Evolutionary conservation across 495 filamentous ascomycete species (phyloP).

Genomic region (Thozetella sp.): DNA sequence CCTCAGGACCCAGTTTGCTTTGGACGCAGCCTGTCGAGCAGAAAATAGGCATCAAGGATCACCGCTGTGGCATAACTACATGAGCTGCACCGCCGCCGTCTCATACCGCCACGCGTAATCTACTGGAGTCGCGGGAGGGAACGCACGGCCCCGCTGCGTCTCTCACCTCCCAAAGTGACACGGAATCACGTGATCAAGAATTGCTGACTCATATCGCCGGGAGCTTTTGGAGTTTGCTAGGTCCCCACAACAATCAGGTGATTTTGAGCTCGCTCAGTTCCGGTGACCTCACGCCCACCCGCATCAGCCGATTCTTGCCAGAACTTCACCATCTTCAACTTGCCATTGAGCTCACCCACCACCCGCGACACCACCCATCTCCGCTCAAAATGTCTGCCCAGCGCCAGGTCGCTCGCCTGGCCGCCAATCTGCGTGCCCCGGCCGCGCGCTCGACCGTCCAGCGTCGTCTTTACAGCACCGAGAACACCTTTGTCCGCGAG

Average conservation of each 20-base stretch:
- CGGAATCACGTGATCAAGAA: not conserved
- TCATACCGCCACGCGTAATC: too few species aligned
- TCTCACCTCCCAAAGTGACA: too few species aligned
- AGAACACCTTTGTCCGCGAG: constrained; percentile 90
- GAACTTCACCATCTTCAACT: not conserved
- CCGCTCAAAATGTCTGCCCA: constrained; percentile 58
- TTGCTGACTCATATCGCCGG: not conserved
- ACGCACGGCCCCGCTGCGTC: too few species aligned
- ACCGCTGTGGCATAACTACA: too few species aligned
- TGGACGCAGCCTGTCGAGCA: too few species aligned
- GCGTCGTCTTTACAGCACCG: constrained; percentile 70
- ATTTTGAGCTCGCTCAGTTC: not conserved
- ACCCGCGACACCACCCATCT: not conserved
- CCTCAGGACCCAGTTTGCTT: too few species aligned
- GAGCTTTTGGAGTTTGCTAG: too few species aligned
- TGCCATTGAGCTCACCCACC: not conserved
- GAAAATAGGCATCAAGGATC: too few species aligned
- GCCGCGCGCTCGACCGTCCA: constrained; percentile 60
- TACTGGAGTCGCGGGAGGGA: too few species aligned
- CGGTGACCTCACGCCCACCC: not conserved
- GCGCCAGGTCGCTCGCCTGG: constrained; percentile 60
- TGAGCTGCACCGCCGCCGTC: too few species aligned
- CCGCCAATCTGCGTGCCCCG: constrained; percentile 54
- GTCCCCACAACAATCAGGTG: not conserved
- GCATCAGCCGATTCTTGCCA: not conserved